A percentile compares a stretch with the other conserved stretches of the same genome.
These are phyloP conservation scores for Casuarina equisetifolia DNA, from an alignment of 306 rosid species.

Conservation along the genomic window DNA sequence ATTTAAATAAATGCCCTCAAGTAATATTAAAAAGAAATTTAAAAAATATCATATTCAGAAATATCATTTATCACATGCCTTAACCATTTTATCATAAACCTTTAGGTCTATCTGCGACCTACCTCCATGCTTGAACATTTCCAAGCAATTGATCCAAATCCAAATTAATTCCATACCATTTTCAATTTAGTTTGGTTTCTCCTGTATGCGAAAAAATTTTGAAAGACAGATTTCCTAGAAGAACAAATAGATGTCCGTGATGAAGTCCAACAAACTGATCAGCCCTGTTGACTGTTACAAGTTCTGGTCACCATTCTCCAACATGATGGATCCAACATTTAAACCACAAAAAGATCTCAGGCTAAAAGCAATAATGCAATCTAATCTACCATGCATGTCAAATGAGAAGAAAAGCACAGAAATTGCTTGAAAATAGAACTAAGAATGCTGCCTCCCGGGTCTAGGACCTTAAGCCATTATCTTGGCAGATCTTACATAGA, in stretches of 20 bases:
- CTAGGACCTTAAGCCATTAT: conserved; percentile 64
- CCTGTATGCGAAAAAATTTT: too few relatives aligned
- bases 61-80: too few relatives aligned
- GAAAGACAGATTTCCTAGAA: background rate
- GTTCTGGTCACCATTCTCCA: conserved; percentile 12
- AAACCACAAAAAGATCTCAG: background rate
- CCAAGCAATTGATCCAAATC: too few relatives aligned
- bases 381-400: conserved; percentile 8
- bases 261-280: background rate
- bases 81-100: too few relatives aligned
- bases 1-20: too few relatives aligned
- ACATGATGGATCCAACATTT: conserved; percentile 7
- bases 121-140: too few relatives aligned
- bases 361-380: conserved; percentile 2
- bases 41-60: too few relatives aligned
- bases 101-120: too few relatives aligned
- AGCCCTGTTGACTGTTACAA: background rate
- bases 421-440: background rate
- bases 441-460: conserved; percentile 3
- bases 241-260: background rate
- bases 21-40: too few relatives aligned
- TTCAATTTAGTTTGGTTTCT: too few relatives aligned
- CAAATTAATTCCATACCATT: too few relatives aligned
- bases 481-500: conserved; percentile 91
- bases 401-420: background rate